phyloP scores from a whole-genome alignment of 331 rosid species.

The Telfairia occidentalis region DNA sequence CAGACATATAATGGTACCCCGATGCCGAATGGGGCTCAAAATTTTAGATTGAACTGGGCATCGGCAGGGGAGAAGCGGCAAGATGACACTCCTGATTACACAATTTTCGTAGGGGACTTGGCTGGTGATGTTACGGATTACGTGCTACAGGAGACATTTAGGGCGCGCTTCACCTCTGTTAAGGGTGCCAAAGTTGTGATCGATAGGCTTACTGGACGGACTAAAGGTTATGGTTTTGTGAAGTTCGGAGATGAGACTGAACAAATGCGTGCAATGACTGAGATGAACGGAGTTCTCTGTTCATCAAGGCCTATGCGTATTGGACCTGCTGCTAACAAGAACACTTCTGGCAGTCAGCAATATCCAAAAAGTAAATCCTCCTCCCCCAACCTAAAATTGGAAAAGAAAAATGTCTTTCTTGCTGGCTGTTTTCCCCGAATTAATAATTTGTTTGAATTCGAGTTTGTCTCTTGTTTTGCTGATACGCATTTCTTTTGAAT shows the following conservation, averaged over 20 bases:
- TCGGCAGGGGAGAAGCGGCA: slow-evolving; percentile 74
- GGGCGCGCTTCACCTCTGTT: slow-evolving; percentile 42
- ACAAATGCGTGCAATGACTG: slow-evolving; percentile 73
- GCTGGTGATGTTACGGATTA: slow-evolving; percentile 87
- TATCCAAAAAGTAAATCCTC: slow-evolving; percentile 44
- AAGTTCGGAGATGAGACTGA: slow-evolving; percentile 81
- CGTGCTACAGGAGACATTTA: slow-evolving; percentile 56
- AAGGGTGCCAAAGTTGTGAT: slow-evolving; percentile 95
- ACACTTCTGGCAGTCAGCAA: slow-evolving; percentile 44
- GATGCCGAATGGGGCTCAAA: slow-evolving; percentile 80
- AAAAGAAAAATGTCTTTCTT: background rate
- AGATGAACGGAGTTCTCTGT: slow-evolving; percentile 87
- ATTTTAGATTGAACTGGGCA: slow-evolving; percentile 91
- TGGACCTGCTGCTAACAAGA: slow-evolving; percentile 88
- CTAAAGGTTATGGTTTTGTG: slow-evolving; percentile 92
- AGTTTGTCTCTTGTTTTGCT: background rate
- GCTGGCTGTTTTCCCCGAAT: background rate
- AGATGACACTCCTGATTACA: slow-evolving; percentile 77
- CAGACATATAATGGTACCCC: slow-evolving; percentile 62
- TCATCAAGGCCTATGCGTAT: slow-evolving; percentile 91
- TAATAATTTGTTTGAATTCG: background rate
- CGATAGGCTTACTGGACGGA: slow-evolving; percentile 72
- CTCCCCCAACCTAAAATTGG: no score
- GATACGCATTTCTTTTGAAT: background rate
- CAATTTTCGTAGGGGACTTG: slow-evolving; percentile 89